A percentile compares a stretch with the other conserved stretches of the same genome.
Evolutionary conservation across 352 stramenopile species (phyloP).

Genomic region (Plasmopara muralis): DNA sequence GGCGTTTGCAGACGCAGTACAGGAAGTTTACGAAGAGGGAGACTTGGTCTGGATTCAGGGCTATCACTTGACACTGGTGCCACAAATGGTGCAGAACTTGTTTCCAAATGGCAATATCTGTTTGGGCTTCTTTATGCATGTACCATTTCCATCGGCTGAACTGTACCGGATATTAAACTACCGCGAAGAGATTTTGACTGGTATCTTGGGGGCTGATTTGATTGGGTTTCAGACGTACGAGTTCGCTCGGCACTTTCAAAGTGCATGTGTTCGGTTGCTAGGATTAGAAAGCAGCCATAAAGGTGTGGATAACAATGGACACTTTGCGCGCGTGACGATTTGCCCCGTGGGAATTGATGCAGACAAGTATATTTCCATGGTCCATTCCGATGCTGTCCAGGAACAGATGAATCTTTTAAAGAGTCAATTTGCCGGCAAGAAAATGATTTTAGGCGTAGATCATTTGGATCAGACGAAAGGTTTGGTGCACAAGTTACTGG

Average conservation of each 20-base stretch:
- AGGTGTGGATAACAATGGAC: slow-evolving; percentile 83
- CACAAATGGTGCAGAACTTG: slow-evolving; percentile 84
- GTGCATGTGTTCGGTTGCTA: slow-evolving; percentile 75
- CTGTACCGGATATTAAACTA: slow-evolving; percentile 88
- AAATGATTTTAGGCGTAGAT: slow-evolving; percentile 81
- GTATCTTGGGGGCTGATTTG: slow-evolving; percentile 83
- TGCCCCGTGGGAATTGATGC: slow-evolving; percentile 85
- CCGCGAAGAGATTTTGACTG: slow-evolving; percentile 80
- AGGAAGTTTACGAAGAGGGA: slow-evolving; percentile 84
- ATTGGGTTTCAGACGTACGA: slow-evolving; percentile 89
- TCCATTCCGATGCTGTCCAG: slow-evolving; percentile 52
- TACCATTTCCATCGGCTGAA: slow-evolving; percentile 86
- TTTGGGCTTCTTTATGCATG: slow-evolving; percentile 87
- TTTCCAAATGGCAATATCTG: slow-evolving; percentile 87
- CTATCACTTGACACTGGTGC: slow-evolving; percentile 87
- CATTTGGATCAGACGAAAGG: slow-evolving; percentile 86
- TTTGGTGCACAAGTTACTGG: slow-evolving; percentile 87
- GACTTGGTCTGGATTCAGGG: slow-evolving; percentile 89
- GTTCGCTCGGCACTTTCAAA: slow-evolving; percentile 87
- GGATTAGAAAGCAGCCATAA: slow-evolving; percentile 85
- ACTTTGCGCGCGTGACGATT: slow-evolving; percentile 83
- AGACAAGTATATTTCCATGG: slow-evolving; percentile 66
- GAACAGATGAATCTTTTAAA: slow-evolving; percentile 56
- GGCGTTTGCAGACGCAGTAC: slow-evolving; percentile 80
- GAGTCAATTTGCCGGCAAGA: slow-evolving; percentile 72